phyloP scores from a whole-genome alignment of 805 yeast species.

The Yarrowia yakushimensis region DNA sequence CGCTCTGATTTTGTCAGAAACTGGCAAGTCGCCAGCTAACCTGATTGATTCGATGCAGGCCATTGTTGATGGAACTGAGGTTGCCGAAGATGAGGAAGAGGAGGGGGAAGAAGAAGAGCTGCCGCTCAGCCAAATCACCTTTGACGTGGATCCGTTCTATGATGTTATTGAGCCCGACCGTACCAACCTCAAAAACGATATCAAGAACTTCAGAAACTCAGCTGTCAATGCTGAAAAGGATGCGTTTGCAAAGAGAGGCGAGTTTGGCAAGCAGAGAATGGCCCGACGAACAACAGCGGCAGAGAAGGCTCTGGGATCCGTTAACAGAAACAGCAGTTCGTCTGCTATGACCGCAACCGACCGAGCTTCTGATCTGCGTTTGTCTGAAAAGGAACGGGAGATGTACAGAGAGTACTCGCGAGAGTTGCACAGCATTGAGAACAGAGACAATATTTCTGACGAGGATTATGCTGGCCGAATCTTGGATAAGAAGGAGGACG shows the following conservation, averaged over 20 bases:
- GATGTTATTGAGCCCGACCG: slow-evolving; percentile 26
- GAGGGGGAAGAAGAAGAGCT: slow-evolving; percentile 12
- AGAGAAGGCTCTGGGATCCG: slow-evolving; percentile 17
- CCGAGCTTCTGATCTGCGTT: background rate
- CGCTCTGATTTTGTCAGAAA: background rate
- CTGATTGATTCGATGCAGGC: slow-evolving; percentile 22
- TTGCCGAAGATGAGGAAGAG: slow-evolving; percentile 1
- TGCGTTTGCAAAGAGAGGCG: slow-evolving; percentile 25
- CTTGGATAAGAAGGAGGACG: slow-evolving; percentile 17
- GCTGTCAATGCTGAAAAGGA: slow-evolving; percentile 28
- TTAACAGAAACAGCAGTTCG: background rate
- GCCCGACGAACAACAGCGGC: slow-evolving; percentile 25
- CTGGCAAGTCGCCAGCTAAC: slow-evolving; percentile 4
- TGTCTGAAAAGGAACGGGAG: slow-evolving; percentile 18
- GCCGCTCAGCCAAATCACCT: slow-evolving; percentile 18
- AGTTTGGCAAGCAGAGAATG: slow-evolving; percentile 27
- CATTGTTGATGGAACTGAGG: background rate
- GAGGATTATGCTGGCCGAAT: slow-evolving; percentile 25
- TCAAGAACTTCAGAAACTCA: slow-evolving; percentile 30
- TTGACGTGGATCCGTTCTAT: slow-evolving; percentile 16
- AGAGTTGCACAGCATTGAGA: slow-evolving; percentile 25
- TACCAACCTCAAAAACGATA: slow-evolving; percentile 29
- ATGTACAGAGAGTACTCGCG: slow-evolving; percentile 16
- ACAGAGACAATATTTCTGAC: slow-evolving; percentile 23
- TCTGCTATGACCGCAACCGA: background rate